phyloP scores from a whole-genome alignment of 257 asterid species.

The Solanum habrochaites region DNA sequence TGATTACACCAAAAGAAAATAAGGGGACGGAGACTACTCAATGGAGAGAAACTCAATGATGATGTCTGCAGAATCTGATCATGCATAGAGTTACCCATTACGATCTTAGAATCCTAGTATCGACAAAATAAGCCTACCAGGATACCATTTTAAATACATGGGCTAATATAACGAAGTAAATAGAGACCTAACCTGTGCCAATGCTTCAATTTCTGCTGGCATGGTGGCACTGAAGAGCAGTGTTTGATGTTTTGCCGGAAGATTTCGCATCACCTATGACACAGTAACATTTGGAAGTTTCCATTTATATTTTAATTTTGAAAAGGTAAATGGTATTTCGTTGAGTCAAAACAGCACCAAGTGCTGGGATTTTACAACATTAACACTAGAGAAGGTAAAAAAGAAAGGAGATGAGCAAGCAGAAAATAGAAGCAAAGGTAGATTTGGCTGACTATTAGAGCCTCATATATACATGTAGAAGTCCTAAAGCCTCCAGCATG shows the following conservation, averaged over 20 bases:
- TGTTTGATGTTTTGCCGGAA: constrained; percentile 74
- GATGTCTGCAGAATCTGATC: not conserved
- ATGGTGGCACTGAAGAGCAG: constrained; percentile 87
- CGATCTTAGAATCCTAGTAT: not conserved
- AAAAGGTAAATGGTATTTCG: not conserved
- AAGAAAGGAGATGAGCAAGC: not conserved
- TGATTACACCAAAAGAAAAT: not conserved
- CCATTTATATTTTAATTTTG: not conserved
- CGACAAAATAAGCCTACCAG: not conserved
- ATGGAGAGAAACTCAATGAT: not conserved
- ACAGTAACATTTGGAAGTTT: not conserved
- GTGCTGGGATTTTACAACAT: not conserved
- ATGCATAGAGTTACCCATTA: not conserved
- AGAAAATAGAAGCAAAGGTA: not conserved
- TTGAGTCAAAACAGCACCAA: not conserved
- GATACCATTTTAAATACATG: not conserved
- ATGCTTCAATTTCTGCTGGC: constrained; percentile 87
- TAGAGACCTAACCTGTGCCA: constrained; percentile 52
- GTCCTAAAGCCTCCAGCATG: not conserved
- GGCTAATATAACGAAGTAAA: not conserved
- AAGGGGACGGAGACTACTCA: not conserved
- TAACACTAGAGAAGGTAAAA: not conserved
- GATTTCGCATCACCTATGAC: constrained; percentile 72
- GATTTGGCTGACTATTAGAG: not conserved
- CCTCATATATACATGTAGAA: not conserved